Evolutionary conservation across 208 protist species (phyloP), one percentile per base, ranked within the genome.

Genomic region (Crithidia thermophila): DNA sequence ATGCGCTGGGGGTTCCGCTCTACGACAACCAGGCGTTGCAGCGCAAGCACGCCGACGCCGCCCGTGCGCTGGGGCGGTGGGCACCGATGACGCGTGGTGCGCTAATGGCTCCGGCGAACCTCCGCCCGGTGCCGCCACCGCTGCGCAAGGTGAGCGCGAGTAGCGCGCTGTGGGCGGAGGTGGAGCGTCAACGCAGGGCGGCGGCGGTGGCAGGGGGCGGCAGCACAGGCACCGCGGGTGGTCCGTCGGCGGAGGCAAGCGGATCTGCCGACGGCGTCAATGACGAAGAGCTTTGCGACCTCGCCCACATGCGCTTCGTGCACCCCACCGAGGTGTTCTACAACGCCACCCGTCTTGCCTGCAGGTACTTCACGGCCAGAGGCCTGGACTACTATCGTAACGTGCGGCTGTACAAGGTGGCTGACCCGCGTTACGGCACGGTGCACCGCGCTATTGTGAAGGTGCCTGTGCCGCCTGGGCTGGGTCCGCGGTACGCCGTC

Each of bases 21-120:
- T 96, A 94, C 72, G 88, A 96, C 57, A 67, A 94, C 56, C 18
- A 69, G 0, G 27, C 73, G 30, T 52, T 96, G 47, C 91, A 96
- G 75, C 61, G 70, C 31, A 87, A 82, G 47, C 91, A 96, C 75
- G 81, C 81, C 40, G 88, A 92, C 70, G 79, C 84, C 4, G 85
- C 85, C 2, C 67, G 71, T 20, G 67, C 84, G 77, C 81, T 94
- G 16, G 91, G 88, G 10, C 78, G 91, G 2, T 87, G 85, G 84
- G 87, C 87, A 21, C 76, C 88, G 43, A 23, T 75, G 20, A 51
- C 33, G 28, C 37, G 59, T 9, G 64, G 55, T 39, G 58, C 67
- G n/a, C 25, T 64, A 37, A 34, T 68, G 51, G 57, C 73, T 4
- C 83, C 81, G 2, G 20, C 46, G 18, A 28, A 46, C 13, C 57